A percentile compares a stretch with the other conserved stretches of the same genome.
phyloP scores from a whole-genome alignment of 805 yeast species.

The Saccharomycopsis fermentans region DNA sequence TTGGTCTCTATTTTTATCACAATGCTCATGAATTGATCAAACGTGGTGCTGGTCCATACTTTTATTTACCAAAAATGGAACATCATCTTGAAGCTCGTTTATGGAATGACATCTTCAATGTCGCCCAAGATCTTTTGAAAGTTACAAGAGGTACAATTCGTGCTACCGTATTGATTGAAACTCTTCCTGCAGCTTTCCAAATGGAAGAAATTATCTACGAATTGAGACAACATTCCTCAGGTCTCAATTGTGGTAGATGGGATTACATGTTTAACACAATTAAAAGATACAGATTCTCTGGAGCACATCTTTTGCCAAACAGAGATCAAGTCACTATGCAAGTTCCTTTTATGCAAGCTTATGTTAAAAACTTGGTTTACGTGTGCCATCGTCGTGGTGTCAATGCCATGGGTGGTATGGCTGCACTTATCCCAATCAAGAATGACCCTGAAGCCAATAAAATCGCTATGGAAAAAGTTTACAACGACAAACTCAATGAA shows the following conservation, averaged over 20 bases:
- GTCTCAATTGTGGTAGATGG: conserved; percentile 85
- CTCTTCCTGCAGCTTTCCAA: conserved; percentile 79
- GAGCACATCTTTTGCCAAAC: conserved; percentile 64
- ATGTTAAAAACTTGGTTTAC: conserved; percentile 62
- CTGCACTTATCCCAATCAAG: conserved; percentile 78
- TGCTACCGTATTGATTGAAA: conserved; percentile 75
- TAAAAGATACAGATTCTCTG: conserved; percentile 61
- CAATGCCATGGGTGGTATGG: conserved; percentile 89
- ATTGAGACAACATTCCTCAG: conserved; percentile 66
- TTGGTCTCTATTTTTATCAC: conserved; percentile 68
- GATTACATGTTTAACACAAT: conserved; percentile 78
- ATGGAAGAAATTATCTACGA: conserved; percentile 78
- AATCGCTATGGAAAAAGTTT: conserved; percentile 61
- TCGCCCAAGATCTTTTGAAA: conserved; percentile 60
- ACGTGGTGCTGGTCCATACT: conserved; percentile 71
- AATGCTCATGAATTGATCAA: conserved; percentile 54
- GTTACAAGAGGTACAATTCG: conserved; percentile 69
- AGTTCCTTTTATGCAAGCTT: conserved; percentile 72
- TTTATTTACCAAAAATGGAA: conserved; percentile 79
- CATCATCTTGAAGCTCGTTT: conserved; percentile 73
- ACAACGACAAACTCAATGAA: conserved; percentile 67
- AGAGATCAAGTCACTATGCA: conserved; percentile 72
- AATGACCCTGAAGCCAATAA: conserved; percentile 53
- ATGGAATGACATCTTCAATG: conserved; percentile 75
- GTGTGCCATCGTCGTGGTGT: conserved; percentile 71